Evolutionary conservation across 139 green algal species (phyloP).

Genomic region (Chlorella sp.): DNA sequence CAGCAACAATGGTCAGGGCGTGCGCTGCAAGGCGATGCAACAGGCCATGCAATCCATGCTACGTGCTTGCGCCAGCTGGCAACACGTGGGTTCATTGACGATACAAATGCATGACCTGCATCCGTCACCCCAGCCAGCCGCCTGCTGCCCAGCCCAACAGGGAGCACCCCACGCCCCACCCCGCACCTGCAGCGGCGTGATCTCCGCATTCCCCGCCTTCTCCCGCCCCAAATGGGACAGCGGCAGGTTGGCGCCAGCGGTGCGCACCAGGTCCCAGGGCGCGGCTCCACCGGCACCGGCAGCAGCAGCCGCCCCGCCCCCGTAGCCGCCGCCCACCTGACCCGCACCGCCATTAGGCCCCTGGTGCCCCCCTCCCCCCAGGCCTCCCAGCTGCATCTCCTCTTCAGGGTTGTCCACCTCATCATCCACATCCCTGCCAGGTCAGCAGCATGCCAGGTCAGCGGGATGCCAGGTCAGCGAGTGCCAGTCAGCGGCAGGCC

Average conservation of each 20-base stretch:
- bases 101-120: not conserved
- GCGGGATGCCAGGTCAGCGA: too few relatives aligned
- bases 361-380: not conserved
- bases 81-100: not conserved
- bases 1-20: too few relatives aligned
- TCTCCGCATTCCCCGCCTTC: slow-evolving; percentile 70
- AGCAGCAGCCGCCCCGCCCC: slow-evolving; percentile 2
- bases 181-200: slow-evolving; percentile 73
- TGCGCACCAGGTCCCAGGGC: not conserved
- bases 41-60: not conserved
- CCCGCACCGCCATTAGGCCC: too few relatives aligned
- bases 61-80: not conserved
- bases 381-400: not conserved
- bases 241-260: not conserved
- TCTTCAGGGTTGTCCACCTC: slow-evolving; percentile 1
- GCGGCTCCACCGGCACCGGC: not conserved
- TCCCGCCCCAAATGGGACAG: slow-evolving; percentile 19
- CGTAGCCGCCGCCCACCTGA: not conserved
- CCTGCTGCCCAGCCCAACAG: too few relatives aligned
- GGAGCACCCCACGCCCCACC: too few relatives aligned
- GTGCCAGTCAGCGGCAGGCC: not conserved
- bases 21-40: not conserved
- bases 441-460: too few relatives aligned
- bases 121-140: too few relatives aligned
- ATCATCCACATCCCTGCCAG: slow-evolving; percentile 5